These are phyloP conservation scores for Xylariaceae sp. DNA, from an alignment of 2,329 filamentous ascomycete species.

Conservation along the genomic window DNA sequence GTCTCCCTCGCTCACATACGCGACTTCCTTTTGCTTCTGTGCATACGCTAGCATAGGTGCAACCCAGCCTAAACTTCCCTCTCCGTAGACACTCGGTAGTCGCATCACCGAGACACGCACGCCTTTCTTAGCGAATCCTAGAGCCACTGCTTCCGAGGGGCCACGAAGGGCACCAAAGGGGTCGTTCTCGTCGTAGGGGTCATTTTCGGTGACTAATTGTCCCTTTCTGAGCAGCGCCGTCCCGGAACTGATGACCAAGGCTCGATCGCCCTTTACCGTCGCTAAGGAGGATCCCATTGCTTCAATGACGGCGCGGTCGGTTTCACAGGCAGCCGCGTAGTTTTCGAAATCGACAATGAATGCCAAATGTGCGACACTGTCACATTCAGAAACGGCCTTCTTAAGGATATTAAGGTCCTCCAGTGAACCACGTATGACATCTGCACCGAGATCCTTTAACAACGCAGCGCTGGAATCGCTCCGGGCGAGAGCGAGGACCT, in stretches of 20 bases:
- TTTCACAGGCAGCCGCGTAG: slow-evolving; percentile 2
- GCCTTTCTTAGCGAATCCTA: slow-evolving; percentile 5
- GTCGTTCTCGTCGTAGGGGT: slow-evolving; percentile 2
- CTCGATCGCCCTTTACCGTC: slow-evolving; percentile 1
- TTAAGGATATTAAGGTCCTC: slow-evolving; percentile 5
- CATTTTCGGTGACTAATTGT: slow-evolving; percentile 1
- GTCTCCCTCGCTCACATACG: slow-evolving; percentile 3
- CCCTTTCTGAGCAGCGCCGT: slow-evolving; percentile 7
- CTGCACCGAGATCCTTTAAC: slow-evolving; percentile 3
- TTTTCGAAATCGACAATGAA: slow-evolving; percentile 8
- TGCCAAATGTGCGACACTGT: slow-evolving; percentile 8
- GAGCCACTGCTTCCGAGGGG: slow-evolving; percentile 1
- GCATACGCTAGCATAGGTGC: slow-evolving; percentile 4
- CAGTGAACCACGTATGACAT: slow-evolving; percentile 5
- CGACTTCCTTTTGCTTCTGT: not conserved
- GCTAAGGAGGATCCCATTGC: slow-evolving; percentile 8
- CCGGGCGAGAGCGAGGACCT: slow-evolving; percentile 8
- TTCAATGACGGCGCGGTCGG: slow-evolving; percentile 10
- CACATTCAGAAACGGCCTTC: slow-evolving; percentile 5
- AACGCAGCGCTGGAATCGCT: slow-evolving; percentile 1
- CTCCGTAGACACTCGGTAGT: slow-evolving; percentile 8
- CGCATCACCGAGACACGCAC: slow-evolving; percentile 12
- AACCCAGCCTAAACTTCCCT: slow-evolving; percentile 6
- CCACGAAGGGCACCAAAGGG: slow-evolving; percentile 6
- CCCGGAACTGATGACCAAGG: slow-evolving; percentile 10